These are phyloP conservation scores for Violaceomyces palustris DNA, from an alignment of 1,284 basidiomycete genomes.

Conservation along the genomic window DNA sequence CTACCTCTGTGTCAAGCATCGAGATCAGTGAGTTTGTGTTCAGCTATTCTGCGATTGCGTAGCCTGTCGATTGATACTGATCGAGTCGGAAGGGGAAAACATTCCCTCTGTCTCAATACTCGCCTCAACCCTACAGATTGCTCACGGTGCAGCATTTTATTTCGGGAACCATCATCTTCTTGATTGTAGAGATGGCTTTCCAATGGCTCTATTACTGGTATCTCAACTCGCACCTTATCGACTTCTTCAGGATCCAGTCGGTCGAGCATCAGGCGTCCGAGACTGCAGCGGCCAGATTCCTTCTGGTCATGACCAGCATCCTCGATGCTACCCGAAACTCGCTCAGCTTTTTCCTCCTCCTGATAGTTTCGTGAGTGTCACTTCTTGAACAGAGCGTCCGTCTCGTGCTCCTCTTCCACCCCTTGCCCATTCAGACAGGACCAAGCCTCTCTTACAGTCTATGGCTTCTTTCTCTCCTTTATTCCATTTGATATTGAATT, in stretches of 20 bases:
- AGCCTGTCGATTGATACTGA: not conserved
- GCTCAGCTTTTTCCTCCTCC: constrained; percentile 87
- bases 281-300: constrained; percentile 36
- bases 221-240: constrained; percentile 41
- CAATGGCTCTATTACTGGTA: constrained; percentile 45
- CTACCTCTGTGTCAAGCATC: constrained; percentile 74
- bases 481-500: too few relatives aligned
- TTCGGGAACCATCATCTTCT: constrained; percentile 79
- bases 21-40: constrained; percentile 63
- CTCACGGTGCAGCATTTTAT: constrained; percentile 72
- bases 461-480: not conserved
- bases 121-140: constrained; percentile 9
- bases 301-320: constrained; percentile 56
- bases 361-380: constrained; percentile 64
- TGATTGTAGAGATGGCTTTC: constrained; percentile 88
- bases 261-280: constrained; percentile 23
- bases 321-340: constrained; percentile 90
- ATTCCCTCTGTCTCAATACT: not conserved
- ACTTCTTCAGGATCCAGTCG: constrained; percentile 38
- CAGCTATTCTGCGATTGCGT: not conserved
- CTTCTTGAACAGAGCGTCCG: constrained; percentile 47
- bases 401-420: too few relatives aligned
- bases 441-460: not conserved
- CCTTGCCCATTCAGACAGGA: not conserved
- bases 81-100: not conserved